Evolutionary conservation across 139 green algal genomes (phyloP).

Genomic region (Diplosphaera chodatii): DNA sequence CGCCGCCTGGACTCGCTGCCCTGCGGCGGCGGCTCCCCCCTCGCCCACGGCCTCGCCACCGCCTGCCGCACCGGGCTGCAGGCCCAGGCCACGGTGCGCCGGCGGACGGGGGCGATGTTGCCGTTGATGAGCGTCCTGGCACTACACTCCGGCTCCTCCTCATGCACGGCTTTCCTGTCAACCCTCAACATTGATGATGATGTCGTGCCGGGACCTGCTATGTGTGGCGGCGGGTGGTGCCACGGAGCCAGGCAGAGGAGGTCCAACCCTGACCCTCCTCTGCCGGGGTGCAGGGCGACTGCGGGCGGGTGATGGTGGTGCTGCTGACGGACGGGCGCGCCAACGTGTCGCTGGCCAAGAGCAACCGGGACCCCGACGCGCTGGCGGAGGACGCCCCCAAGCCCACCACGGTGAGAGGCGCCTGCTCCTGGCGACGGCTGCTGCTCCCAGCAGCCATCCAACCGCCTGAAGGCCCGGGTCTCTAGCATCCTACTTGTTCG

Average conservation of each 20-base stretch:
- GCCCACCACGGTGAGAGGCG: conserved; percentile 31
- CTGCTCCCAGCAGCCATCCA: no score
- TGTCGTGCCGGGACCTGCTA: no score
- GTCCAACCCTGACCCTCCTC: no score
- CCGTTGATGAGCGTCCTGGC: conserved; percentile 11
- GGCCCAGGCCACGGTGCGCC: not conserved
- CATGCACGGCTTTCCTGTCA: no score
- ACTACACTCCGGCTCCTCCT: no score
- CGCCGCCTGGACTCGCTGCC: conserved; percentile 90
- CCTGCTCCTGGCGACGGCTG: not conserved
- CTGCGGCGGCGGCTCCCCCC: conserved; percentile 92
- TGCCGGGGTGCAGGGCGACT: conserved; percentile 68
- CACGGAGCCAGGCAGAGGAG: no score
- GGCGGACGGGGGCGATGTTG: not conserved
- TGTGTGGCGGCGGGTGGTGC: no score
- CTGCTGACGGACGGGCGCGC: conserved; percentile 95
- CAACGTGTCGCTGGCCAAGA: conserved; percentile 88
- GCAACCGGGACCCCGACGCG: conserved; percentile 87
- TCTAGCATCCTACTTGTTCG: no score
- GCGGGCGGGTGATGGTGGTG: conserved; percentile 93
- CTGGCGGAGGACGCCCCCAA: conserved; percentile 75
- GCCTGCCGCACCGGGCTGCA: conserved; percentile 11
- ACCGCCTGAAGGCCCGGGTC: no score
- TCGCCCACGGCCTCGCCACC: conserved; percentile 90
- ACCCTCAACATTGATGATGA: no score